These are phyloP conservation scores for Metschnikowia drakensbergensis DNA, from an alignment of 805 yeast species.

Conservation along the genomic window DNA sequence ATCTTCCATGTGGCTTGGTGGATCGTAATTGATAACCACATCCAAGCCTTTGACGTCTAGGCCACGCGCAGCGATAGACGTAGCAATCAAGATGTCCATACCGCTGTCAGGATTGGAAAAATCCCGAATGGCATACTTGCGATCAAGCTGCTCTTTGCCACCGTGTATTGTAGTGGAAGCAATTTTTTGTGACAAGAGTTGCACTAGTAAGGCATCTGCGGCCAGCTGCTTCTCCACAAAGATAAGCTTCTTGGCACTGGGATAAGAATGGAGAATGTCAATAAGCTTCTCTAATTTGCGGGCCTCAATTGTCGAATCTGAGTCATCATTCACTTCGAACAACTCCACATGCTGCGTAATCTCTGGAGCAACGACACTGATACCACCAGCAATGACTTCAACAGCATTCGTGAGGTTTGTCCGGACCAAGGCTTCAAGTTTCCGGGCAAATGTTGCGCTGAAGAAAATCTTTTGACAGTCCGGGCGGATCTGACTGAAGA, in stretches of 20 bases:
- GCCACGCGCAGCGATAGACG: conserved; percentile 94
- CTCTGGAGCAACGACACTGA: conserved; percentile 76
- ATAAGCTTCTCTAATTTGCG: conserved; percentile 54
- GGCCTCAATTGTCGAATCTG: conserved; percentile 5
- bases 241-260: conserved; percentile 56
- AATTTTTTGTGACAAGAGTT: conserved; percentile 50
- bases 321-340: conserved; percentile 40
- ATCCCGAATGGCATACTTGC: conserved; percentile 68
- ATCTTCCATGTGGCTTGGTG: conserved; percentile 68
- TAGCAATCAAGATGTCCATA: conserved; percentile 71
- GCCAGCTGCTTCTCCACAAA: conserved; percentile 87
- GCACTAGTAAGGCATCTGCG: conserved; percentile 68
- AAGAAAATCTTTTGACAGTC: conserved; percentile 87
- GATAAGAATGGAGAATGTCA: conserved; percentile 49
- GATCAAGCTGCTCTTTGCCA: conserved; percentile 81
- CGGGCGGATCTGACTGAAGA: conserved; percentile 71
- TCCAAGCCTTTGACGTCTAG: conserved; percentile 84
- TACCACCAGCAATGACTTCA: conserved; percentile 75
- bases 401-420: conserved; percentile 61
- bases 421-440: conserved; percentile 71
- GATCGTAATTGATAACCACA: conserved; percentile 67
- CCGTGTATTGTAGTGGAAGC: conserved; percentile 79
- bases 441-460: conserved; percentile 89
- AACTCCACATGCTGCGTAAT: conserved; percentile 70
- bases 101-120: conserved; percentile 54